Conservation (phyloP, 805 yeast species). For the Yarrowia osloensis region DNA sequence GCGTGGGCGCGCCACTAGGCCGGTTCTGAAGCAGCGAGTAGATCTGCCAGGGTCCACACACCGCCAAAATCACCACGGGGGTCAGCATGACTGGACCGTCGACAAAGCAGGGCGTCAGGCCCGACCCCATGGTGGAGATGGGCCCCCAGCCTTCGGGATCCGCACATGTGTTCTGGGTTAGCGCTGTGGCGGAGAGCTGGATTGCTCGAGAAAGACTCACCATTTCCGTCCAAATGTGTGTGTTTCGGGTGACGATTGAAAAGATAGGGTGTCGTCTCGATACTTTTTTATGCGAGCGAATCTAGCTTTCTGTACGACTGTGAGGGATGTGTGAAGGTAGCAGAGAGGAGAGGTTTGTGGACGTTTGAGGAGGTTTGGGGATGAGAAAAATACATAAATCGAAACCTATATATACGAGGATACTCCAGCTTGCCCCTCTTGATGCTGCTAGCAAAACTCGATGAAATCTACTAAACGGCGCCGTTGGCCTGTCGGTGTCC, state of each 20-base stretch:
- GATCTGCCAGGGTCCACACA: slow-evolving; percentile 41
- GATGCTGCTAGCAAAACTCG: not conserved
- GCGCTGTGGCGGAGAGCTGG: not conserved
- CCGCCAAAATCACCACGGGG: slow-evolving; percentile 40
- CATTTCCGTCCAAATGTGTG: slow-evolving; percentile 21
- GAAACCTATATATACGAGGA: not conserved
- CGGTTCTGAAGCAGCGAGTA: slow-evolving; percentile 33
- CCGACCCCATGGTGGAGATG: slow-evolving; percentile 37
- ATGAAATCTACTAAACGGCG: not conserved
- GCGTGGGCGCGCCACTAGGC: slow-evolving; percentile 36
- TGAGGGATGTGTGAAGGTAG: not conserved
- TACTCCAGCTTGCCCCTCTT: not conserved
- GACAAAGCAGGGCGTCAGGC: slow-evolving; percentile 45
- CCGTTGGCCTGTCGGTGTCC: not conserved
- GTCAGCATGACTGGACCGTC: slow-evolving; percentile 43
- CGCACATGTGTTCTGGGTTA: slow-evolving; percentile 31
- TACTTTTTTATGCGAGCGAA: slow-evolving; percentile 16
- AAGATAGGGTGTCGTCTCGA: not conserved
- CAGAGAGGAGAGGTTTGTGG: not conserved
- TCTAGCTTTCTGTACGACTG: slow-evolving; percentile 5
- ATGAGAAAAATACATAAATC: too few species aligned
- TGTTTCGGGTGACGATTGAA: not conserved
- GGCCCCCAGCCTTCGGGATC: slow-evolving; percentile 45
- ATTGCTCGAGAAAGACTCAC: not conserved
- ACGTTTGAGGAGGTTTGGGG: not conserved